Conservation (phyloP, 352 stramenopile genomes). For the Thraustotheca clavata region DNA sequence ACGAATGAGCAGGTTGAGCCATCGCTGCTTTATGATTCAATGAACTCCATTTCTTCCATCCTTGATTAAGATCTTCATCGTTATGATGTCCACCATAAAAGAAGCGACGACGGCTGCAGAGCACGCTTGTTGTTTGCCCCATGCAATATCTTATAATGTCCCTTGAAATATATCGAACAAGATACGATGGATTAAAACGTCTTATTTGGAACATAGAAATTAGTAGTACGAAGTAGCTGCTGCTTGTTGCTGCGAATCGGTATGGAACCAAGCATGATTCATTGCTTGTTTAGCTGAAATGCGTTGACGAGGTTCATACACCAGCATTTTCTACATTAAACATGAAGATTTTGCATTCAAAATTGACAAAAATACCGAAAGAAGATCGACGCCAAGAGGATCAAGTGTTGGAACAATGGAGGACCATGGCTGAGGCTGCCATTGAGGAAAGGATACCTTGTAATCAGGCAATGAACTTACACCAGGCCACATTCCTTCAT, state of each 20-base stretch:
- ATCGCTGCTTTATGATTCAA: constrained; percentile 9
- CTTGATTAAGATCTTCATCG: background rate
- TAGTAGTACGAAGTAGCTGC: background rate
- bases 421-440: constrained; percentile 84
- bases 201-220: background rate
- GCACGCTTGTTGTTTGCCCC: background rate
- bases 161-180: background rate
- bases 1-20: background rate
- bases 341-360: constrained; percentile 11
- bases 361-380: constrained; percentile 47
- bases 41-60: constrained; percentile 13
- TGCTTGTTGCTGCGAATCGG: constrained; percentile 70
- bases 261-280: constrained; percentile 78
- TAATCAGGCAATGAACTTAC: constrained; percentile 96
- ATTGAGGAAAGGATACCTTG: constrained; percentile 97
- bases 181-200: background rate
- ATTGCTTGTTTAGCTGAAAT: constrained; percentile 77
- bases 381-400: constrained; percentile 63
- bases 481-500: constrained; percentile 94
- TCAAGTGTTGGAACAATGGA: constrained; percentile 85
- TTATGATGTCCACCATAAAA: background rate
- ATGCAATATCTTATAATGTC: constrained; percentile 1
- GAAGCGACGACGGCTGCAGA: background rate
- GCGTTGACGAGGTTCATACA: constrained; percentile 67
- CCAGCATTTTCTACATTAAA: constrained; percentile 52